Base-by-base conservation (phyloP, 2,329 filamentous ascomycete species). In the Arthroderma sp. region DNA sequence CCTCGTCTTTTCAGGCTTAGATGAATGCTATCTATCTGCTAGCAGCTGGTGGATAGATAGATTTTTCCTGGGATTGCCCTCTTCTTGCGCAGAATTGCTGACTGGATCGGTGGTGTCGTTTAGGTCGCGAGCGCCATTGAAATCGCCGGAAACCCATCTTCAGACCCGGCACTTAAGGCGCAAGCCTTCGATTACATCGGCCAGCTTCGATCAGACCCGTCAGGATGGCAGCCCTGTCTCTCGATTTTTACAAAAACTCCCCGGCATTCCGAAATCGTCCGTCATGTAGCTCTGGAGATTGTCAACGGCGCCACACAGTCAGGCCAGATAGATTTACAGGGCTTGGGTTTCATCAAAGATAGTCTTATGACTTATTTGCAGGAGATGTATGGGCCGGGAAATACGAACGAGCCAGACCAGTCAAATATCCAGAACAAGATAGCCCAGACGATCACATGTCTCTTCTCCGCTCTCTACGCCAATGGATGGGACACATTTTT, bases 81-180 rank as follows among this genome's bases (percentile, higher is more conserved):
- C 39, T 47, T 21, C 25, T 23, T 28, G 41, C 47, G 47, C 47
- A 31, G n/a, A 2, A 31, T 15, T 51, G 15, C 47, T 51, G 15
- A 51, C 47, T 19, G 39, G 19, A 43, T 13, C 13, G 21, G 41
- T 31, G 15, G 13, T 17, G 15, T 31, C 11, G 11, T 15, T n/a
- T 43, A 96, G 88, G 85, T 96, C 73, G 87, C 93, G 76, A 91
- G 88, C 76, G 93, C 93, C 73, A 93, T 97, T 76, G 84, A 93
- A 73, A 94, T 97, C 76, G 88, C 89, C 73, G 93, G 85, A 77
- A 85, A 91, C 73, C 88, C 88, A 59, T 75, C 80, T 66, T 86
- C 89, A 66, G 83, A 91, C 72, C 83, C 81, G 67, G 74, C 78
- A 63, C 79, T 94, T 68, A 90, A 91, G 74, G 74, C 76, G 60